phyloP scores from a whole-genome alignment of 2,329 filamentous ascomycete genomes.

The Xylaria sp. region DNA sequence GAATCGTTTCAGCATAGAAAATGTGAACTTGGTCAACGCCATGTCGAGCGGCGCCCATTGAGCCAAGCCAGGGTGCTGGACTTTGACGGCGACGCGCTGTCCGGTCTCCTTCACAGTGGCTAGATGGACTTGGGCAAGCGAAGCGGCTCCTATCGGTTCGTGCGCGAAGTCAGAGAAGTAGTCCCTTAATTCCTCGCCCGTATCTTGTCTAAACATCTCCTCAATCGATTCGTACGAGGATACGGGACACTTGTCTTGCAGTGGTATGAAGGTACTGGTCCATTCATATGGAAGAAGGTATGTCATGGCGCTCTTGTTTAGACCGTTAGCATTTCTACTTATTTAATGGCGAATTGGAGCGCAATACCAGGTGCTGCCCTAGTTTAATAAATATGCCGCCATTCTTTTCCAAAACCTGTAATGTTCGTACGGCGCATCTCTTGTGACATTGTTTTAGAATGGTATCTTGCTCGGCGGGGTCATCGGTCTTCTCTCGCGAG shows the following conservation, averaged over 20 bases:
- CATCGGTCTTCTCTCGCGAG: conserved; percentile 67
- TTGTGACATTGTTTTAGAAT: conserved; percentile 86
- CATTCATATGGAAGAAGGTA: conserved; percentile 91
- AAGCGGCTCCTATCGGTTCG: conserved; percentile 89
- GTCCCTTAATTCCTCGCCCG: conserved; percentile 78
- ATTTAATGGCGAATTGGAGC: neutral
- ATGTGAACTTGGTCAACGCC: conserved; percentile 86
- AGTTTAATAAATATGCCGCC: conserved; percentile 99
- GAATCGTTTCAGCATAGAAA: conserved; percentile 87
- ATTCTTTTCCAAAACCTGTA: conserved; percentile 90
- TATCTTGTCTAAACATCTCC: conserved; percentile 86
- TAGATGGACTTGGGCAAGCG: conserved; percentile 91
- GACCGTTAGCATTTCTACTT: conserved; percentile 11
- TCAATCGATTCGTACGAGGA: conserved; percentile 89
- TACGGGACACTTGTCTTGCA: conserved; percentile 95
- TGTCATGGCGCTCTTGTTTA: conserved; percentile 84
- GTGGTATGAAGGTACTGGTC: conserved; percentile 93
- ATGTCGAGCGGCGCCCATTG: conserved; percentile 93
- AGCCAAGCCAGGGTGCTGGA: conserved; percentile 89
- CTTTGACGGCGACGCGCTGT: conserved; percentile 92
- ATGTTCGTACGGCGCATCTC: conserved; percentile 87
- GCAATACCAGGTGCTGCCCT: conserved; percentile 82
- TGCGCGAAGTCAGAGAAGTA: conserved; percentile 87
- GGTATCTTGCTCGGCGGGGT: conserved; percentile 72
- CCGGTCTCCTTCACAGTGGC: conserved; percentile 84